A percentile compares a stretch with the other conserved stretches of the same genome.
phyloP scores from a whole-genome alignment of 352 stramenopile species.

The Hyaloperonospora brassicae region DNA sequence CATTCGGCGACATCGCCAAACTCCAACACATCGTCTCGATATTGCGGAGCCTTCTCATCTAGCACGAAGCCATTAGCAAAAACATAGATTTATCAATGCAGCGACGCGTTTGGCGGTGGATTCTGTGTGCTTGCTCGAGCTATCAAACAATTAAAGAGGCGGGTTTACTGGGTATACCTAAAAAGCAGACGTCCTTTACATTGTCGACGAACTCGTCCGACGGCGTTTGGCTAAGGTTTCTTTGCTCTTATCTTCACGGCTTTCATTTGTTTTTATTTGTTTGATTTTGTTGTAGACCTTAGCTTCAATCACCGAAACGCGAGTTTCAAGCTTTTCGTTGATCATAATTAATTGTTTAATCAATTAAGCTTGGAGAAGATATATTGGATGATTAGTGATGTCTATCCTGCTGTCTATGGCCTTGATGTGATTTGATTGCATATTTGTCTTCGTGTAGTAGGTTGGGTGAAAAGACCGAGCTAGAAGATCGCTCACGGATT shows the following conservation, averaged over 20 bases:
- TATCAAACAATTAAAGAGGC: constrained; percentile 3
- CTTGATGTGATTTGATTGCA: too few relatives aligned
- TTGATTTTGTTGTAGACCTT: background rate
- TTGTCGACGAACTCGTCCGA: too few relatives aligned
- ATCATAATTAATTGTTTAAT: too few relatives aligned
- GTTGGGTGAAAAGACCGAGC: background rate
- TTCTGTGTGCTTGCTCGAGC: too few relatives aligned
- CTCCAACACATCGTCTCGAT: too few relatives aligned
- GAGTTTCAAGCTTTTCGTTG: background rate
- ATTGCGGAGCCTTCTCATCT: background rate
- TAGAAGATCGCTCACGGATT: constrained; percentile 1
- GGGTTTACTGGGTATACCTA: constrained; percentile 7
- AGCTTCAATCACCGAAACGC: background rate
- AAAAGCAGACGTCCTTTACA: constrained; percentile 5
- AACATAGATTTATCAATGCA: background rate
- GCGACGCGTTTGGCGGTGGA: constrained; percentile 1
- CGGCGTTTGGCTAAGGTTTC: constrained; percentile 1
- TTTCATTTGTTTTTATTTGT: background rate
- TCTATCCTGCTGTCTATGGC: too few relatives aligned
- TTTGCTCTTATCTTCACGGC: background rate
- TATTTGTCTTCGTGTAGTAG: too few relatives aligned
- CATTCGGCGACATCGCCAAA: background rate
- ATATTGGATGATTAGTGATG: too few relatives aligned
- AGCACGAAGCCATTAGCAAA: constrained; percentile 1
- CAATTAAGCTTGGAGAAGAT: too few relatives aligned